Percentiles rank a stretch among this genome's conserved stretches.
Evolutionary conservation across 2,329 filamentous ascomycete genomes (phyloP).

Genomic region (Xylariomycetidae sp.): DNA sequence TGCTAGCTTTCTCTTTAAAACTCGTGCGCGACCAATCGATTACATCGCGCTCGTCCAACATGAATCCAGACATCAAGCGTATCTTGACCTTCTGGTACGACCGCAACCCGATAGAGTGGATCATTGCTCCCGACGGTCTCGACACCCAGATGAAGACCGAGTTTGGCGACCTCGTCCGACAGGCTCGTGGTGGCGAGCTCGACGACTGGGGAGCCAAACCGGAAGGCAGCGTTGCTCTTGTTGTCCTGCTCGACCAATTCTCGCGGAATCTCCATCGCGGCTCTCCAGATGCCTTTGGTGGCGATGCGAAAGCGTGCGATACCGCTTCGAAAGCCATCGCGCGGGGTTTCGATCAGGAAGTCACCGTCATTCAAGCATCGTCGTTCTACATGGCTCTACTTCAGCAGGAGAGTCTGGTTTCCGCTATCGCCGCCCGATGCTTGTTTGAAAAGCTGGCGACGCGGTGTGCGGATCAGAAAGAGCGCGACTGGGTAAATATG

Average conservation of each 20-base stretch:
- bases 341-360: conserved; percentile 7
- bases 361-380: conserved; percentile 7
- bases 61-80: conserved; percentile 7
- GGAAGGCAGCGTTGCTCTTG: conserved; percentile 7
- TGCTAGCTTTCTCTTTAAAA: too few species aligned
- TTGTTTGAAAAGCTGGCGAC: conserved; percentile 6
- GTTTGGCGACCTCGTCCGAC: conserved; percentile 7
- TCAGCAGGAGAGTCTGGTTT: conserved; percentile 6
- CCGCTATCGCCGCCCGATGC: conserved; percentile 7
- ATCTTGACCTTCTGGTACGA: conserved; percentile 13
- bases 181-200: conserved; percentile 4
- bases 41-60: neutral
- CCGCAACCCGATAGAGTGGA: conserved; percentile 12
- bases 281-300: conserved; percentile 4
- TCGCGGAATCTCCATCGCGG: conserved; percentile 11
- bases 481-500: conserved; percentile 8
- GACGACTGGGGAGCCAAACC: conserved; percentile 5
- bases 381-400: conserved; percentile 11
- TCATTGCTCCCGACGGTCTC: conserved; percentile 7
- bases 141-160: conserved; percentile 4
- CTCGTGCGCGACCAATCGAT: neutral
- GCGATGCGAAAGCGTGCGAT: conserved; percentile 4
- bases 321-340: conserved; percentile 4
- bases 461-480: conserved; percentile 4
- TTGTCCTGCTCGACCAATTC: conserved; percentile 12